Base-by-base conservation (phyloP, 352 stramenopile genomes). In the Aphanomyces cochlioides region DNA sequence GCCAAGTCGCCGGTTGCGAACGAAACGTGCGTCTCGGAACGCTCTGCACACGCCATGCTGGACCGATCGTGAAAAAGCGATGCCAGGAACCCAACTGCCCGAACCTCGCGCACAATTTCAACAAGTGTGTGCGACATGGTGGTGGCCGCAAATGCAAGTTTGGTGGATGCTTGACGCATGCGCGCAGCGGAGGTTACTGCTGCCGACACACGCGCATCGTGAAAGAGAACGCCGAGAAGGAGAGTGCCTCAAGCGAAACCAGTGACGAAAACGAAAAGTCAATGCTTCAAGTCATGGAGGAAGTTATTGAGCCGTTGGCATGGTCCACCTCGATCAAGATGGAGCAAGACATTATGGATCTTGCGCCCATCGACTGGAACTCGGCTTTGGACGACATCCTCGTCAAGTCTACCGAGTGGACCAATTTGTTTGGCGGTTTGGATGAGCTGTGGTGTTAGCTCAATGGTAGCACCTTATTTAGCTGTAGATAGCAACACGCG, bases 131-230 rank as follows among this genome's bases (percentile, higher is more conserved):
- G 7, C 56, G 56, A 4, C 56, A 63, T 10, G 56, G 56, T n/a
- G 56, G 56, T 28, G 19, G 56, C 19, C 56, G 56, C 12, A 21
- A 21, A 3, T 63, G 56, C 56, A 63, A 38, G 7, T 21, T 37
- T 38, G 36, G 13, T 15, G 56, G 56, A 8, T 63, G 56, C 56
- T 17, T 45, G 17, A 63, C 56, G 8, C 56, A 63, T 15, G 56
- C 56, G 7, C 56, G 56, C 13, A 54, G 47, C n/a, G 60, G 60
- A 7, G 60, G 60, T 15, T 57, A 57, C 19, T 67, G 60, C n/a
- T 37, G 45, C 17, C 60, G 60, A 7, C 60, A 67, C 37, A 50
- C 43, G 43, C 43, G 43, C 43, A 50, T 50, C 43, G 43, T 50
- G 10, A 50, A 50, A 50, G 43, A 50, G 17, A 50, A 50, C 43